These are phyloP conservation scores for Tuber brumale DNA, from an alignment of 495 filamentous ascomycete species.

Conservation along the genomic window DNA sequence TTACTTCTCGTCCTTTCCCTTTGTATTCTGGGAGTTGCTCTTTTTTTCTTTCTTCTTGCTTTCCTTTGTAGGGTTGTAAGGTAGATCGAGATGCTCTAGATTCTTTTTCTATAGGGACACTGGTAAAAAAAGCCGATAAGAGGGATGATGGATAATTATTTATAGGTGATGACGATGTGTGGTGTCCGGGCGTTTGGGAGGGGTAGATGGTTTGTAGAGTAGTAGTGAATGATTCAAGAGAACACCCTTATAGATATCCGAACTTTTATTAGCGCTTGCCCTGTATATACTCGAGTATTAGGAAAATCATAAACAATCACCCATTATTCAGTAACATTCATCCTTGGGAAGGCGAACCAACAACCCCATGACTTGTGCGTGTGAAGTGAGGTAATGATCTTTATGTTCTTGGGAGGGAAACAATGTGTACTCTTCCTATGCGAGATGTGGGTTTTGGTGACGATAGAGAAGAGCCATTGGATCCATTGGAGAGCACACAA, in stretches of 20 bases:
- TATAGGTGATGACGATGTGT: neutral
- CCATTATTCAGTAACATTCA: neutral
- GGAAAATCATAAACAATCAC: neutral
- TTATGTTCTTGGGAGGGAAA: too few species aligned
- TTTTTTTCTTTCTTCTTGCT: neutral
- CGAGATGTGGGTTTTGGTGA: too few species aligned
- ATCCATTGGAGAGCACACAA: too few species aligned
- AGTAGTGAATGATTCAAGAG: neutral
- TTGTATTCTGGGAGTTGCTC: conserved; percentile 1
- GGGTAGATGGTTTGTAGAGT: neutral
- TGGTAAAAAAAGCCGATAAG: neutral
- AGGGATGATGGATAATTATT: neutral
- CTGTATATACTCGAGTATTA: neutral
- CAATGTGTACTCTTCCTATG: too few species aligned
- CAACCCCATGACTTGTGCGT: too few species aligned
- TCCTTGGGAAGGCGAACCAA: too few species aligned
- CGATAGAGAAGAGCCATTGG: too few species aligned
- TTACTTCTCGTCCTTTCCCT: neutral
- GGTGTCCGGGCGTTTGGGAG: neutral
- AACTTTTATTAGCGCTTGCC: neutral
- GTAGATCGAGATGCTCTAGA: neutral
- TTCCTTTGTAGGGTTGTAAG: neutral
- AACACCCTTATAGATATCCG: neutral
- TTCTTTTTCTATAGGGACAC: neutral
- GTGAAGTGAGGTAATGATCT: too few species aligned